Evolutionary conservation across 768 basidiomycete genomes (phyloP), one percentile per base, ranked within the genome.

Genomic region (Agrocybe pediades): DNA sequence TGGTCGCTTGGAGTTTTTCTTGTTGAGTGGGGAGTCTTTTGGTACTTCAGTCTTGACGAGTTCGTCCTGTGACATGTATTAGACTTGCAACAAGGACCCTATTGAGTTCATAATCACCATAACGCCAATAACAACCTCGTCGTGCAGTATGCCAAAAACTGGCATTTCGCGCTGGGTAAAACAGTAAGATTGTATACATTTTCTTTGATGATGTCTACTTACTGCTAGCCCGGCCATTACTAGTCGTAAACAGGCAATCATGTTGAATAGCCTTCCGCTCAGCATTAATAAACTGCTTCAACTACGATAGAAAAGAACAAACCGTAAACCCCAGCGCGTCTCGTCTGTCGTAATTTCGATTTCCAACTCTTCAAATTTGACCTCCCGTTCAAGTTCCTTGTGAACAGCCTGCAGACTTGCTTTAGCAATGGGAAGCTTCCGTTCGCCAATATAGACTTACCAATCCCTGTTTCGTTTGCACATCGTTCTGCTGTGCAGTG

Each of bases 291-390:
- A 25, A 30, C 20, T 6, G 21, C 19, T 26, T 11, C 29, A 21
- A 17, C 36, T 15, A n/a, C 27, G 20, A 41, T 17, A 42, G n/a
- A 50, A 6, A 24, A 15, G 29, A 15, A 62, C 77, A 47, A 59
- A 88, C 92, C 87, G 78, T 52, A 91, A 66, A 13, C 81, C 93
- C 88, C 93, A 95, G 21, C 76, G 76, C 54, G 95, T 90, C 69
- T 93, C 93, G 2, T 75, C 62, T 0, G 79, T 82, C 0, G 66
- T 68, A 11, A 81, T 65, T 1, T 69, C 67, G 2, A 95, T 82
- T 16, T 68, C 20, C 23, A 88, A 53, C 56, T 83, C 79, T 49
- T 83, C 78, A 0, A 84, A 77, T 45, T 75, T 77, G 15, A 94
- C 71, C 67, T 94, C 88, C 16, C 79, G 76, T 66, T 96, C 92